Evolutionary conservation across 1,284 basidiomycete species (phyloP).

Genomic region (Cystobasidium pallidum): DNA sequence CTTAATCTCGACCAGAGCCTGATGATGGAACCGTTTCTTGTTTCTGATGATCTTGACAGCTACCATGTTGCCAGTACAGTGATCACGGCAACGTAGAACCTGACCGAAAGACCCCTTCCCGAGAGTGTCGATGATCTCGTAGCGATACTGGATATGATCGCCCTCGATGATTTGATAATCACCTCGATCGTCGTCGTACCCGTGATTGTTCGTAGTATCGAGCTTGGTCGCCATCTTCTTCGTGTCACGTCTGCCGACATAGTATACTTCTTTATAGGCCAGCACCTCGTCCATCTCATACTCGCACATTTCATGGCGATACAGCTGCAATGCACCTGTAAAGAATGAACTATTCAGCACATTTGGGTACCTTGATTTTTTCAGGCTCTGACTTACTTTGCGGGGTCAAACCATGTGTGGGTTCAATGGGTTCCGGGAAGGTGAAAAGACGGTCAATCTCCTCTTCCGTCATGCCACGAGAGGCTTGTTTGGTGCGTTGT

Average conservation of each 20-base stretch:
- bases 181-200: constrained; percentile 97
- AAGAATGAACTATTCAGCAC: constrained; percentile 60
- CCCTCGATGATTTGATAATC: constrained; percentile 89
- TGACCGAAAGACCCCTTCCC: constrained; percentile 99
- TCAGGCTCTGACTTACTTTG: constrained; percentile 66
- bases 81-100: constrained; percentile 93
- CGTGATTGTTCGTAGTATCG: constrained; percentile 81
- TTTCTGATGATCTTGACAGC: constrained; percentile 99
- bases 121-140: constrained; percentile 87
- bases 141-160: constrained; percentile 95
- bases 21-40: constrained; percentile 98
- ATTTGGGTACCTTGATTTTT: no score
- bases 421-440: constrained; percentile 86
- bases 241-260: constrained; percentile 73
- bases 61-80: constrained; percentile 92
- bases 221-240: constrained; percentile 78
- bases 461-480: constrained; percentile 74
- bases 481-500: constrained; percentile 84
- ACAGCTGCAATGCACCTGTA: constrained; percentile 57
- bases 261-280: constrained; percentile 84
- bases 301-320: constrained; percentile 57
- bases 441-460: constrained; percentile 85
- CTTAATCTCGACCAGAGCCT: constrained; percentile 97
- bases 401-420: constrained; percentile 70
- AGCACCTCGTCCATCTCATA: constrained; percentile 91